phyloP scores from a whole-genome alignment of 208 protist genomes.

The Acanthamoeba castellanii region DNA sequence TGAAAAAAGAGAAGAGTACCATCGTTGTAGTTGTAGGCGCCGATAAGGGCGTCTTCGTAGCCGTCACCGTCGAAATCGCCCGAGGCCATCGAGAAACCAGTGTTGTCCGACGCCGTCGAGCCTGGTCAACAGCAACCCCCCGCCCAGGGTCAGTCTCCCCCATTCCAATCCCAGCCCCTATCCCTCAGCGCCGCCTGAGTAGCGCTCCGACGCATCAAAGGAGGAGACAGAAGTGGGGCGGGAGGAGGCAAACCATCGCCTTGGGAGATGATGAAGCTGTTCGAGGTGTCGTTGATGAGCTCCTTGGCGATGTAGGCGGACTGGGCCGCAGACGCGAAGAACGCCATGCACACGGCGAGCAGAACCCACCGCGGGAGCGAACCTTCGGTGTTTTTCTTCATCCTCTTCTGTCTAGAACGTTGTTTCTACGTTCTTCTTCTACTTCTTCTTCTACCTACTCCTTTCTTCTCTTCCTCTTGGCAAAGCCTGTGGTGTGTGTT shows the following conservation, averaged over 20 bases:
- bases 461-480: background rate
- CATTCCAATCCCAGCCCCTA: no score
- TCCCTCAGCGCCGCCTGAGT: no score
- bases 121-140: background rate
- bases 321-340: background rate
- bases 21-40: slow-evolving; percentile 11
- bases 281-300: background rate
- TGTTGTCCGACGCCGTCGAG: background rate
- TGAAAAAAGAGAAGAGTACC: background rate
- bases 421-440: background rate
- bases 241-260: background rate
- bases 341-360: background rate
- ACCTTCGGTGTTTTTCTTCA: background rate
- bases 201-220: no score
- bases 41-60: background rate
- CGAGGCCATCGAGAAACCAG: background rate
- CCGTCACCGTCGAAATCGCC: slow-evolving; percentile 11
- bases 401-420: background rate
- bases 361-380: background rate
- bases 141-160: no score
- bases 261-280: background rate
- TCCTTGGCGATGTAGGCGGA: background rate
- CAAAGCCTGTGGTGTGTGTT: background rate
- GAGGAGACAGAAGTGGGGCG: background rate
- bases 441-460: background rate